phyloP scores from a whole-genome alignment of 108 stramenopile genomes.

The Cyclotella choctawhatcheeana region DNA sequence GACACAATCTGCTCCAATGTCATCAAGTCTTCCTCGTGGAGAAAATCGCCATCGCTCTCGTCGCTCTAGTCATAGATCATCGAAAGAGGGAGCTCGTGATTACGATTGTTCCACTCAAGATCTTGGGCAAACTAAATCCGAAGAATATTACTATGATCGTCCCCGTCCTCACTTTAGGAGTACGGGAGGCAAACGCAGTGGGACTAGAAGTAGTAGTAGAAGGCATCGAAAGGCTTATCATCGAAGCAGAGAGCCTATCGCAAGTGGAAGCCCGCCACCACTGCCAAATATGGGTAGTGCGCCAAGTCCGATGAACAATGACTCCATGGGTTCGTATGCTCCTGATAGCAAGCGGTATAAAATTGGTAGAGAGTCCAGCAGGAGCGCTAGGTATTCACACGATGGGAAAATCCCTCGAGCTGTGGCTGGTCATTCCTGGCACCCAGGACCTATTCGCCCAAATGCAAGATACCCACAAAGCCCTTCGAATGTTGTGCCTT shows the following conservation, averaged over 20 bases:
- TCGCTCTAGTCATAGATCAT: slow-evolving; percentile 5
- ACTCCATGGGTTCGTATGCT: background rate
- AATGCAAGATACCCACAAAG: slow-evolving; percentile 24
- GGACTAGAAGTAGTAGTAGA: slow-evolving; percentile 16
- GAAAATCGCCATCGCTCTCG: slow-evolving; percentile 13
- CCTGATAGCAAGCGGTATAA: slow-evolving; percentile 13
- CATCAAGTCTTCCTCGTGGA: background rate
- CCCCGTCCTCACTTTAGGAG: slow-evolving; percentile 2
- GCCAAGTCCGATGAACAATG: slow-evolving; percentile 10
- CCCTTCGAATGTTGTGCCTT: slow-evolving; percentile 3
- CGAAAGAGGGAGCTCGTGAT: slow-evolving; percentile 4
- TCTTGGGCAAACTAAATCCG: slow-evolving; percentile 15
- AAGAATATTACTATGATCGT: slow-evolving; percentile 9
- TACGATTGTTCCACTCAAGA: slow-evolving; percentile 5
- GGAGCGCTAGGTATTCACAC: slow-evolving; percentile 8
- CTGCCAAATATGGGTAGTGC: slow-evolving; percentile 23
- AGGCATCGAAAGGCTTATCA: background rate
- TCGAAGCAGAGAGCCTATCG: background rate
- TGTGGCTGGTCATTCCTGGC: slow-evolving; percentile 4
- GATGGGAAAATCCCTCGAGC: background rate
- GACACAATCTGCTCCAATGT: slow-evolving; percentile 8
- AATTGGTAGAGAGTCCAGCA: background rate
- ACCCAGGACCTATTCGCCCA: slow-evolving; percentile 6
- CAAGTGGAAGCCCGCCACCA: slow-evolving; percentile 15
- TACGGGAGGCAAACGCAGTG: slow-evolving; percentile 1